Percentiles rank a stretch among this genome's conserved stretches.
phyloP scores from a whole-genome alignment of 192 early-diverging fungal species.

The Umbelopsis vinacea region DNA sequence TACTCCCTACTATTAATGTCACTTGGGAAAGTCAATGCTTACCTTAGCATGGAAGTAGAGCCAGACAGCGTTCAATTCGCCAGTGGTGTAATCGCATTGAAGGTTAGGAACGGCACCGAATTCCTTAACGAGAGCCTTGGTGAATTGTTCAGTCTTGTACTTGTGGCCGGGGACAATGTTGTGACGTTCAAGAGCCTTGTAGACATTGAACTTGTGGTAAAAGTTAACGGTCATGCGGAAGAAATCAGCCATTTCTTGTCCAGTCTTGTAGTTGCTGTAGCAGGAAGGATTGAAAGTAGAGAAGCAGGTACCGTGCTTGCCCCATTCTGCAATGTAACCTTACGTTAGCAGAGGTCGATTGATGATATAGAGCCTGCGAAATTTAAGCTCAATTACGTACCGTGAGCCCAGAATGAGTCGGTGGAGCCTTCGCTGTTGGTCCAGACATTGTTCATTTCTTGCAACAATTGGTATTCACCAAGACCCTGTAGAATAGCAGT shows the following conservation, averaged over 20 bases:
- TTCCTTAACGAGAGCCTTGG: conserved; percentile 40
- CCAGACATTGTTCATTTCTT: conserved; percentile 65
- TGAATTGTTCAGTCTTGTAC: conserved; percentile 36
- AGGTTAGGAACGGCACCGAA: conserved; percentile 43
- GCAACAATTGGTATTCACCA: conserved; percentile 25
- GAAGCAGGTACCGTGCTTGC: conserved; percentile 79
- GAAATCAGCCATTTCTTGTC: conserved; percentile 61
- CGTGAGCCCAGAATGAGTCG: conserved; percentile 68
- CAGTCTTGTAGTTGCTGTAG: conserved; percentile 45
- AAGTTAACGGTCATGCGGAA: conserved; percentile 57
- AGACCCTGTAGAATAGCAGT: conserved; percentile 11
- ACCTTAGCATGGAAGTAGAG: conserved; percentile 25
- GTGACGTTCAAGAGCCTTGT: conserved; percentile 45
- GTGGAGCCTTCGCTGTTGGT: conserved; percentile 66
- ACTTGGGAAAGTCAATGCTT: background rate
- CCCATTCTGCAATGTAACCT: conserved; percentile 61
- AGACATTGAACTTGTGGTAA: conserved; percentile 56
- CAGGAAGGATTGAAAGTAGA: conserved; percentile 66
- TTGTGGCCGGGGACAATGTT: conserved; percentile 48
- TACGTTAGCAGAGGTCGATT: background rate
- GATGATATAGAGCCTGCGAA: background rate
- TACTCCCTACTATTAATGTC: background rate
- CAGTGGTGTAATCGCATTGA: conserved; percentile 29
- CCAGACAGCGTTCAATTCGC: conserved; percentile 43
- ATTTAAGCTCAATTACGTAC: background rate